Conservation (phyloP, 2,329 filamentous ascomycete genomes). For the Colletotrichum sublineola region DNA sequence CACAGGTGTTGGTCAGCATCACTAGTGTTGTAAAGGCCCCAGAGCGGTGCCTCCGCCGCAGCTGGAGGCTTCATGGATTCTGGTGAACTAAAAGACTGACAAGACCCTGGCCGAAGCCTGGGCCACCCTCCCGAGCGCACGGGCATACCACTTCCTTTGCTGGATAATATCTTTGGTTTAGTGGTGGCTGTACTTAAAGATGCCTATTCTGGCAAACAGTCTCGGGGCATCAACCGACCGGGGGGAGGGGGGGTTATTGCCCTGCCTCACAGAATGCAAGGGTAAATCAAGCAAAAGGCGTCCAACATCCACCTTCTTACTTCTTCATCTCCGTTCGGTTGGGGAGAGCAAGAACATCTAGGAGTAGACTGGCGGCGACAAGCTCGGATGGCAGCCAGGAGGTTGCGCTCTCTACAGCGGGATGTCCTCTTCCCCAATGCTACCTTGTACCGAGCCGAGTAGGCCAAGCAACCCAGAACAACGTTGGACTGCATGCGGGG, state of each 20-base stretch:
- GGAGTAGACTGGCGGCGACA: background rate
- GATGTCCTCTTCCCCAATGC: background rate
- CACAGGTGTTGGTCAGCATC: background rate
- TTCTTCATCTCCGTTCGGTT: background rate
- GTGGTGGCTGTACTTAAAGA: slow-evolving; percentile 17
- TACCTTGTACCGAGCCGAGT: slow-evolving; percentile 9
- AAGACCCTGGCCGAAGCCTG: slow-evolving; percentile 22
- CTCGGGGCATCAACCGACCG: background rate
- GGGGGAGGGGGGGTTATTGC: background rate
- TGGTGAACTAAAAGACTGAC: background rate
- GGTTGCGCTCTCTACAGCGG: background rate
- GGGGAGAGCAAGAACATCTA: background rate
- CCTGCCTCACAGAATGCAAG: slow-evolving; percentile 4
- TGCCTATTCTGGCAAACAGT: background rate
- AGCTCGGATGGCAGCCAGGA: slow-evolving; percentile 21
- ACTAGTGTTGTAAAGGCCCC: background rate
- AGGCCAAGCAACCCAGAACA: slow-evolving; percentile 18
- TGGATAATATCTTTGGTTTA: background rate
- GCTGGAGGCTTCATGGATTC: slow-evolving; percentile 14
- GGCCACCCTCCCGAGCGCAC: slow-evolving; percentile 10
- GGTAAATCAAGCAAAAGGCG: background rate
- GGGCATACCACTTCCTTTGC: background rate
- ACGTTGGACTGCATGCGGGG: slow-evolving; percentile 33
- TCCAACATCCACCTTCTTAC: background rate
- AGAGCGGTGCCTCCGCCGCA: slow-evolving; percentile 1